Base-by-base conservation (phyloP, 176 grass and related monocot species). In the Guadua angustifolia region DNA sequence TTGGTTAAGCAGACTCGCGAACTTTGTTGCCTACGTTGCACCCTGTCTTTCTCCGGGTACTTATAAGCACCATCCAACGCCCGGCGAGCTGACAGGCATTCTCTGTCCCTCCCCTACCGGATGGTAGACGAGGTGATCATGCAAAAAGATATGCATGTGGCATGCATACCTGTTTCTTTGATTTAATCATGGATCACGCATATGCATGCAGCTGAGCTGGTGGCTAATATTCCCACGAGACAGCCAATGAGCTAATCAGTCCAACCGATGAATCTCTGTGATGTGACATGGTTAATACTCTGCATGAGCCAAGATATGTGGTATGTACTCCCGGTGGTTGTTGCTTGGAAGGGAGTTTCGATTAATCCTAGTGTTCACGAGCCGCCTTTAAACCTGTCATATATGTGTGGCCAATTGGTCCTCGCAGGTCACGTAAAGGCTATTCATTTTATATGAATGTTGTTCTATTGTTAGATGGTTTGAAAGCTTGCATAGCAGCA, bases 331-430 rank as follows among this genome's bases (percentile, higher is more conserved):
- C 74, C 24, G 2, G 51, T 60, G 51, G 65, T 79, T 79, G 36
- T 79, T 66, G 38, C 81, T 84, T 79, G 68, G 68, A 89, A 84
- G 50, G 1, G 21, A 74, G 32, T 32, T 55, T 80, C 50, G 19
- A 0, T 29, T 29, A 29, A 29, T 38, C 29, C 68, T 59, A 47
- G 50, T 16, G 8, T 75, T 38, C 38, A 63, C 63, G 39, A 36
- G 25, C 24, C 17, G 35, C 5, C 21, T 13, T 10, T 75, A 61
- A 83, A 1, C 22, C 24, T 18, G 19, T 56, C 52, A 69, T 78
- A 71, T 83, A 29, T 76, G 2, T 18, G 4, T 77, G 2, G 22
- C 24, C 22, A 6, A 68, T 19, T 60, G 22, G 16, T 10, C 19
- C 66, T 53, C 2, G 6, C 21, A 40, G 33, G 24, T 16, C 14